Percentiles rank a stretch among this genome's conserved stretches.
Evolutionary conservation across 108 stramenopile species (phyloP).

Genomic region (Cyclotella atomus): DNA sequence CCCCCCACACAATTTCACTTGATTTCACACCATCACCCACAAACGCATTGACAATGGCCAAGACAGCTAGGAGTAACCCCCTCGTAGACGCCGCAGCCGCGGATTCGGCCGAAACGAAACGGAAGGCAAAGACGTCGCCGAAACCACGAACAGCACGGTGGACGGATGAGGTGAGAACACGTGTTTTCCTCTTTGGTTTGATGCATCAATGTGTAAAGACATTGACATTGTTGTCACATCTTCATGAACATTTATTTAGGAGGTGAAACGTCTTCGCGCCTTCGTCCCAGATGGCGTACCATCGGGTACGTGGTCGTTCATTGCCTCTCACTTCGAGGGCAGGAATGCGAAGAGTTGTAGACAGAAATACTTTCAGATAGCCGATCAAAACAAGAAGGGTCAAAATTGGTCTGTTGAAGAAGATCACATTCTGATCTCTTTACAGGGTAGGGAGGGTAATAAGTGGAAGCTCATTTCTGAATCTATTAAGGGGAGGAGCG

Average conservation of each 20-base stretch:
- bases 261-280: neutral
- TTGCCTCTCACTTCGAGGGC: neutral
- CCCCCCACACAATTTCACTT: neutral
- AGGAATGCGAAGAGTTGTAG: no score
- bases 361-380: no score
- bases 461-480: no score
- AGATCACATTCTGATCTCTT: no score
- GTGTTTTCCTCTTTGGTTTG: no score
- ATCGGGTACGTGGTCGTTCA: neutral
- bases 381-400: no score
- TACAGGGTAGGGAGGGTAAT: no score
- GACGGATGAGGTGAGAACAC: neutral
- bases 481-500: no score
- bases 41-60: neutral
- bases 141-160: conserved; percentile 62
- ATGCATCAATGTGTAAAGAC: neutral
- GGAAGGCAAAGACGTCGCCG: conserved; percentile 52
- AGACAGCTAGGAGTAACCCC: neutral
- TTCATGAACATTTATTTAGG: neutral
- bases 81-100: neutral
- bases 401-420: no score
- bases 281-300: neutral
- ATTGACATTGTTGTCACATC: neutral
- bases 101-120: neutral
- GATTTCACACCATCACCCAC: neutral